A percentile compares a stretch with the other conserved stretches of the same genome.
Evolutionary conservation across 148 eudicot species (phyloP).

Genomic region (Silene uniflora): DNA sequence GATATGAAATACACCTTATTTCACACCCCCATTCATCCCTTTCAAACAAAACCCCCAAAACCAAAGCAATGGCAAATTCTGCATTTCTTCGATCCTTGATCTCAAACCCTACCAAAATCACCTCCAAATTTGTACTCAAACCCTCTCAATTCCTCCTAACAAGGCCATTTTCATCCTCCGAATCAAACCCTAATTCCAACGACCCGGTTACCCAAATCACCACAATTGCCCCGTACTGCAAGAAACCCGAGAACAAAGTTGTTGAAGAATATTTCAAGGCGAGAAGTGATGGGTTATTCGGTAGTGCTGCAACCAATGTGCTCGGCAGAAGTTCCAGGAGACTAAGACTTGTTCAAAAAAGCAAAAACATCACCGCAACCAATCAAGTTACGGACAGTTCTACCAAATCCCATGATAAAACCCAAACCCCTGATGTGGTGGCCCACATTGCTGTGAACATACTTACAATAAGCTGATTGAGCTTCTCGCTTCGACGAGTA

Average conservation of each 20-base stretch:
- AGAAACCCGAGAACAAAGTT: background rate
- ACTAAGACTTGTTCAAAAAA: background rate
- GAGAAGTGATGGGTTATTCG: constrained; percentile 4
- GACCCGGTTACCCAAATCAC: constrained; percentile 6
- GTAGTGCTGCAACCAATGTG: constrained; percentile 15
- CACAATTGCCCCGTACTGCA: constrained; percentile 1
- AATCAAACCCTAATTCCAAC: background rate
- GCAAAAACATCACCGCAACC: background rate
- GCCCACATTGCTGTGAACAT: constrained; percentile 14
- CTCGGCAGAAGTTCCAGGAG: constrained; percentile 9
- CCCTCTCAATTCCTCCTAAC: constrained; percentile 11
- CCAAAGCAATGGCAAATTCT: constrained; percentile 22
- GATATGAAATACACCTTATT: too few species aligned
- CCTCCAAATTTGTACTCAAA: background rate
- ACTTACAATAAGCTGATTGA: constrained; percentile 2
- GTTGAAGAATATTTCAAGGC: constrained; percentile 5
- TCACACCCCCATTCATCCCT: too few species aligned
- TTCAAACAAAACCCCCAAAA: too few species aligned
- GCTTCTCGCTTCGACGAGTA: background rate
- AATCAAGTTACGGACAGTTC: background rate
- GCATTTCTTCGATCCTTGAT: constrained; percentile 14
- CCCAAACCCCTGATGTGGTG: background rate
- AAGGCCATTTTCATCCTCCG: constrained; percentile 8
- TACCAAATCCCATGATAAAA: background rate
- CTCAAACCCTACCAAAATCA: constrained; percentile 8